These are phyloP conservation scores for Kwoniella shivajii DNA, from an alignment of 1,284 basidiomycete genomes.

Conservation along the genomic window DNA sequence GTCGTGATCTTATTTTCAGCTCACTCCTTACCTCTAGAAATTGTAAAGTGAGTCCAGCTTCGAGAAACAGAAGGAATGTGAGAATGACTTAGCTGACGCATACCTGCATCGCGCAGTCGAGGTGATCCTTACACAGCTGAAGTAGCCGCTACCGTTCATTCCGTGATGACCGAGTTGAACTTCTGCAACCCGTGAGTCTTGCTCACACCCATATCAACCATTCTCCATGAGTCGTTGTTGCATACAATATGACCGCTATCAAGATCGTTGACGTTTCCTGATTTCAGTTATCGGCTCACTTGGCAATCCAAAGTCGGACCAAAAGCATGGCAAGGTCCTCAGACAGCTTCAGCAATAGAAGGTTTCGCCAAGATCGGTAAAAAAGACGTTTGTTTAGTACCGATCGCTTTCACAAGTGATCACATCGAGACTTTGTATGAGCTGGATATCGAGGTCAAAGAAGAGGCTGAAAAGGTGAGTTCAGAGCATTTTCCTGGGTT, in stretches of 20 bases:
- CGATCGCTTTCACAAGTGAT: constrained; percentile 98
- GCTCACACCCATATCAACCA: constrained; percentile 31
- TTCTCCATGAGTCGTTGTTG: neutral
- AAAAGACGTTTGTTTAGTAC: constrained; percentile 86
- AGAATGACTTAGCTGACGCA: too few species aligned
- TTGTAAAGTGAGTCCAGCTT: constrained; percentile 79
- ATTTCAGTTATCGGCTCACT: constrained; percentile 74
- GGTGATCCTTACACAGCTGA: constrained; percentile 97
- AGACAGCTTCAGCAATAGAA: constrained; percentile 89
- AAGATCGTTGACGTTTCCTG: neutral
- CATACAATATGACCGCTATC: neutral
- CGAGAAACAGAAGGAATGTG: too few species aligned
- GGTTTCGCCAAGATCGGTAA: constrained; percentile 85
- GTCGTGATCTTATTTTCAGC: constrained; percentile 93
- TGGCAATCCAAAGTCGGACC: constrained; percentile 99
- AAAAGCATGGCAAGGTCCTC: constrained; percentile 96
- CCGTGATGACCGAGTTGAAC: constrained; percentile 81
- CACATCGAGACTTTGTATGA: constrained; percentile 99
- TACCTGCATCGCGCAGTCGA: constrained; percentile 74
- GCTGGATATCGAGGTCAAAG: constrained; percentile 89
- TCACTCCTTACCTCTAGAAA: constrained; percentile 95
- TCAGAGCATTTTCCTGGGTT: neutral
- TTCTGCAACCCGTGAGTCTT: constrained; percentile 61
- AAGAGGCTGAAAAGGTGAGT: constrained; percentile 84
- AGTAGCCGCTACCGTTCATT: constrained; percentile 88